Conservation (phyloP, 1,284 basidiomycete genomes). For the Thecaphora thlaspeos region DNA sequence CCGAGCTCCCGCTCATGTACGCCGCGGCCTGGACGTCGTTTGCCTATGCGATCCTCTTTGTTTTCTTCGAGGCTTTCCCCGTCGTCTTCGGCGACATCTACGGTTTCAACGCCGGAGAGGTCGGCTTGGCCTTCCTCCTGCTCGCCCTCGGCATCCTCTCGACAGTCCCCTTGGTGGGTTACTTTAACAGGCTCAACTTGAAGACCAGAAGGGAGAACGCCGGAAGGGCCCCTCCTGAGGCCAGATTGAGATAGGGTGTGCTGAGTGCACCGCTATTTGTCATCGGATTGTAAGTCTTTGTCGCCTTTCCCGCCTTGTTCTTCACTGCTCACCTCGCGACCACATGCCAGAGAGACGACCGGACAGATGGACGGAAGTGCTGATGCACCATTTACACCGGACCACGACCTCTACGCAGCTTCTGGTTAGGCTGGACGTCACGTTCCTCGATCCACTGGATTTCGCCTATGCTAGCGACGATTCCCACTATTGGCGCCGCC, state of each 20-base stretch:
- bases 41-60: constrained; percentile 68
- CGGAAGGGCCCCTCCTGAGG: background rate
- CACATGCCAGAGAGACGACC: no score
- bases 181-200: background rate
- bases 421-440: constrained; percentile 73
- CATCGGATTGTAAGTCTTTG: background rate
- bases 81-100: constrained; percentile 66
- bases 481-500: constrained; percentile 12
- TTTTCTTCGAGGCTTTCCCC: constrained; percentile 40
- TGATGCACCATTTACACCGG: no score
- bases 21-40: constrained; percentile 66
- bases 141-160: background rate
- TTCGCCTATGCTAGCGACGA: constrained; percentile 61
- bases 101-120: constrained; percentile 65
- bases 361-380: no score
- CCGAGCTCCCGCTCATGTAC: constrained; percentile 69
- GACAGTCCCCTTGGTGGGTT: background rate
- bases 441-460: constrained; percentile 59
- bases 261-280: background rate
- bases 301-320: no score
- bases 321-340: no score
- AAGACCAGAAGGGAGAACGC: background rate
- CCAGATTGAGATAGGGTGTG: background rate
- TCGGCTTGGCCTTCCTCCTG: constrained; percentile 66
- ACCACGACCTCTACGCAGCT: no score